Conservation (phyloP, 2,329 filamentous ascomycete genomes). For the Colletotrichum lini region DNA sequence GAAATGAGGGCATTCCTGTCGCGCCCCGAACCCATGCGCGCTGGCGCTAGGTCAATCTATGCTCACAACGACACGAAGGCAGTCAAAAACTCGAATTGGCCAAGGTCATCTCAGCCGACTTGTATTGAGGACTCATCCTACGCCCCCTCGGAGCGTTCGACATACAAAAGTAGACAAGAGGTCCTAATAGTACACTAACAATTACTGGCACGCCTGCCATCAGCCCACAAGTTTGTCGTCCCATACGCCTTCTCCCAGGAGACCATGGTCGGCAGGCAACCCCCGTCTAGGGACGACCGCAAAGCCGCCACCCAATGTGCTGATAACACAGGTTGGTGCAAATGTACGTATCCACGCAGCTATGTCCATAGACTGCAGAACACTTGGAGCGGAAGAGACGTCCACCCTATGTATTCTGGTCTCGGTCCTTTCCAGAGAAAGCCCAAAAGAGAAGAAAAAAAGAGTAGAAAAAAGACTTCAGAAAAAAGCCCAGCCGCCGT, state of each 20-base stretch:
- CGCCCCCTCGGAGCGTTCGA: constrained; percentile 35
- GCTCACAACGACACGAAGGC: not conserved
- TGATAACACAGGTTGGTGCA: constrained; percentile 31
- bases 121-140: constrained; percentile 41
- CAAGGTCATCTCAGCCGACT: constrained; percentile 32
- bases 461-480: constrained; percentile 27
- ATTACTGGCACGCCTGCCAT: constrained; percentile 41
- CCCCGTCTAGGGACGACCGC: constrained; percentile 3
- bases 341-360: constrained; percentile 42
- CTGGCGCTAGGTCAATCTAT: not conserved
- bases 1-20: constrained; percentile 19
- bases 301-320: not conserved
- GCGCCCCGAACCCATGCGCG: constrained; percentile 14
- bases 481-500: constrained; percentile 41
- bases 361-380: constrained; percentile 42
- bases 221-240: constrained; percentile 12
- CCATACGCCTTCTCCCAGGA: constrained; percentile 16
- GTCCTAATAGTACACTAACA: constrained; percentile 43
- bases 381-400: constrained; percentile 23
- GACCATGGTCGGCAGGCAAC: constrained; percentile 4
- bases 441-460: constrained; percentile 28
- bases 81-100: constrained; percentile 4
- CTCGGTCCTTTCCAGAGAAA: constrained; percentile 41
- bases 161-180: constrained; percentile 39
- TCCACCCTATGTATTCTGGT: constrained; percentile 37